Base-by-base conservation (phyloP, 2,329 filamentous ascomycete species). In the Phialophora macrospora region DNA sequence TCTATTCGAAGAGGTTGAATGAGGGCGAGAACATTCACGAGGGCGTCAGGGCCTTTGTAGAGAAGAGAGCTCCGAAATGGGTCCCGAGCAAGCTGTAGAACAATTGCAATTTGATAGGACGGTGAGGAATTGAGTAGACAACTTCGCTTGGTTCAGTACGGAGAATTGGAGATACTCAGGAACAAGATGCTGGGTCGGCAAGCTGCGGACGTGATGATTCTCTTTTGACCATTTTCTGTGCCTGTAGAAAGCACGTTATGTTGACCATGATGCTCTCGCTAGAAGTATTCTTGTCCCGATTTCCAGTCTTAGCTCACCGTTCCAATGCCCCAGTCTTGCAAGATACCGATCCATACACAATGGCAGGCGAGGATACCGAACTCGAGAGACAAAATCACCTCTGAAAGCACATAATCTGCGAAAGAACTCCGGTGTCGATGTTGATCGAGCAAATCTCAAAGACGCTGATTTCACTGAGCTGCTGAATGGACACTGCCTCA, bases 11-110 rank as follows among this genome's bases (percentile, higher is more conserved):
- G 51, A 64, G 67, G 28, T 54, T 69, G 30, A 87, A 92, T 28
- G 61, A 68, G 52, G 68, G 69, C 32, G 88, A 90, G 71, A 94
- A 94, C 76, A 87, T 92, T 77, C 85, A 83, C 62, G 90, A 93
- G 78, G 91, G 91, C 0, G 81, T 93, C 22, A 80, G 76, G 77
- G 90, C 90, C 66, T 94, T 94, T 80, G 88, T 90, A 20, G 90
- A 93, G 82, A 92, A 88, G 82, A 82, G 89, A 73, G 84, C 85
- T 77, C 86, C 90, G 1, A 80, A 80, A 44, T 93, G 90, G 90
- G 84, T 81, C 72, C 80, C 75, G 62, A 79, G 77, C 67, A 80
- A 79, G 69, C 64, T 80, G 63, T 80, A 60, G 46, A 49, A 55
- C 1, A 51, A n/a, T 48, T 34, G 11, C 12, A 46, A 30, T 30